These are phyloP conservation scores for Tylopilus intermedius DNA, from an alignment of 768 basidiomycete genomes.

Conservation along the genomic window DNA sequence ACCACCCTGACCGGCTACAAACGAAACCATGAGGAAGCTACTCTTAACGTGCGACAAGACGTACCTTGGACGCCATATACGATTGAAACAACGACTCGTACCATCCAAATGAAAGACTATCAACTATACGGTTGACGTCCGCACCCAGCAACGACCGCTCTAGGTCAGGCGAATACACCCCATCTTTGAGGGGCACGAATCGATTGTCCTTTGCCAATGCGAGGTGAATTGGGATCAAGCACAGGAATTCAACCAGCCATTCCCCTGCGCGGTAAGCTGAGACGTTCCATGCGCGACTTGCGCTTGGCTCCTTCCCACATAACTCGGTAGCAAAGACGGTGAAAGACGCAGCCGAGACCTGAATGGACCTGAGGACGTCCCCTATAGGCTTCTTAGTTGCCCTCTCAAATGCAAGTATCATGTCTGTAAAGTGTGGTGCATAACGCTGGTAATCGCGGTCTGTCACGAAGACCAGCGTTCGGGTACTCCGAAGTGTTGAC, in stretches of 20 bases:
- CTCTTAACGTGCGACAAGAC: background rate
- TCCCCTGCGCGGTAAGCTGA: slow-evolving; percentile 47
- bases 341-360: slow-evolving; percentile 30
- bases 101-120: slow-evolving; percentile 55
- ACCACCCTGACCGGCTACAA: slow-evolving; percentile 55
- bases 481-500: slow-evolving; percentile 28
- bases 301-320: background rate
- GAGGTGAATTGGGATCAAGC: slow-evolving; percentile 60
- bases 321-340: slow-evolving; percentile 19
- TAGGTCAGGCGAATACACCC: slow-evolving; percentile 42
- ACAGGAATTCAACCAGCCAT: slow-evolving; percentile 58
- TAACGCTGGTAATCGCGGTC: slow-evolving; percentile 34
- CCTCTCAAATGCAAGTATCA: slow-evolving; percentile 44
- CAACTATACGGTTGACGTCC: slow-evolving; percentile 50
- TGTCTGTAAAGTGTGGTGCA: slow-evolving; percentile 38
- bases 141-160: slow-evolving; percentile 55
- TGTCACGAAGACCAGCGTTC: slow-evolving; percentile 41
- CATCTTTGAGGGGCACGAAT: slow-evolving; percentile 57
- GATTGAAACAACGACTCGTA: slow-evolving; percentile 61
- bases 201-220: slow-evolving; percentile 55
- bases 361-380: slow-evolving; percentile 36
- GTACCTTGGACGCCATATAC: slow-evolving; percentile 53
- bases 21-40: background rate
- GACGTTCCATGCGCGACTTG: slow-evolving; percentile 18
- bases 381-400: slow-evolving; percentile 49